These are phyloP conservation scores for Sindora glabra DNA, from an alignment of 306 rosid species.

Conservation along the genomic window DNA sequence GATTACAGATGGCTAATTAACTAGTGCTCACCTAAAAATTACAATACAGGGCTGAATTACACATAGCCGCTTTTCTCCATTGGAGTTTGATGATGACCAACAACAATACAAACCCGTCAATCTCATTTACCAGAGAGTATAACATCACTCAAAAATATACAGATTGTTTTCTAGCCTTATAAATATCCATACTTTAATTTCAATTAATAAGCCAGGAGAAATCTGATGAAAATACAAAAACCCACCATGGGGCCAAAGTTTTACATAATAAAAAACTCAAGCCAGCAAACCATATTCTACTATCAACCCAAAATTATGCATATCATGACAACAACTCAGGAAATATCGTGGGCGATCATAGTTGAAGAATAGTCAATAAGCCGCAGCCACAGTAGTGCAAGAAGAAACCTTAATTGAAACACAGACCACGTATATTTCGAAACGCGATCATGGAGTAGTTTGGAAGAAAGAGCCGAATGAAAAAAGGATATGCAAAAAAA, in stretches of 20 bases:
- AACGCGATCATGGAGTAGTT: not conserved
- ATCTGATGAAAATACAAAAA: not conserved
- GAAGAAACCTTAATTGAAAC: too few species aligned
- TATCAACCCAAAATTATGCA: not conserved
- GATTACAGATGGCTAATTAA: not conserved
- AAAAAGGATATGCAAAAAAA: too few species aligned
- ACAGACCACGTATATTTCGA: not conserved
- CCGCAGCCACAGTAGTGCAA: not conserved
- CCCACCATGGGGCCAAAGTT: not conserved
- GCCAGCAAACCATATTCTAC: not conserved
- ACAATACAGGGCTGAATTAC: not conserved
- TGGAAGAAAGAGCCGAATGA: not conserved
- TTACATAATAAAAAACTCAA: not conserved
- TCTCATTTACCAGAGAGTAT: not conserved
- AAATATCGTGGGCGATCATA: not conserved
- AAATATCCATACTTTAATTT: too few species aligned
- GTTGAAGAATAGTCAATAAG: not conserved
- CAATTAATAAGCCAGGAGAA: not conserved
- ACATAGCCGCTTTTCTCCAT: not conserved
- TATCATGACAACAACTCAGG: not conserved
- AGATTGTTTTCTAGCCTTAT: too few species aligned
- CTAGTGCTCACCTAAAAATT: not conserved
- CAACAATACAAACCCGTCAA: not conserved
- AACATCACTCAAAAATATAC: too few species aligned
- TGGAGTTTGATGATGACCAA: not conserved